Base-by-base conservation (phyloP, 1,139 yeast species). In the Suhomyces coccinellae region DNA sequence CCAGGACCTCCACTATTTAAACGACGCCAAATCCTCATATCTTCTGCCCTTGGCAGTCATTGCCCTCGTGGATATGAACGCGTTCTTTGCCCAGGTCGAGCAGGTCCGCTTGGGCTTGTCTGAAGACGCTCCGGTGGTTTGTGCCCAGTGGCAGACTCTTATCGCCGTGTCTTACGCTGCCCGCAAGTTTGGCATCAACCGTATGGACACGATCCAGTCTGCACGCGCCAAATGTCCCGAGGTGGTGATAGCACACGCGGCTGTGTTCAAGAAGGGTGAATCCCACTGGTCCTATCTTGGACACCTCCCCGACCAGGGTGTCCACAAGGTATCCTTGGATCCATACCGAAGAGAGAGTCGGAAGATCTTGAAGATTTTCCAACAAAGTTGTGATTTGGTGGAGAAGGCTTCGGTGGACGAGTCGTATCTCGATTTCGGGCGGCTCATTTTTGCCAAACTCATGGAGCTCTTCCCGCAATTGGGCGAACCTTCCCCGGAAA, bases 351-450 rank as follows among this genome's bases (percentile, higher is more conserved):
- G 96, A 48, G 97, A 89, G 57, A 85, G 95, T 51, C 70, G 96
- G 20, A 87, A 86, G 63, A 85, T 93, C 48, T 72, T 90, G 57
- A 72, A 78, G 38, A 69, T 91, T 1, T 77, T 93, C 54, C 65
- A 67, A 47, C 53, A 60, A 6, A 63, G 67, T 40, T 84, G 89
- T 60, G 88, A 82, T 52, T 55, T 75, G 36, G 88, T 90, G 1
- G 96, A 93, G 59, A 91, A 91, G 66, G 98, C 97, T 0, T 90
- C 97, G 65, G 95, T 91, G 13, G 99, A 93, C 65, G 99, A 93
- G 65, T 85, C 93, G 40, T 93, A 86, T 61, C 56, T 93, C 52
- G 97, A 93, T 63, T 63, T 93, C 34, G 97, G 98, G 0, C 52
- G 75, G 33, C 31, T 59, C 4, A 63, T 73, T 2, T 64, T 64